Evolutionary conservation across 2,329 filamentous ascomycete species (phyloP), one percentile per base, ranked within the genome.

Genomic region (Fusarium citri): DNA sequence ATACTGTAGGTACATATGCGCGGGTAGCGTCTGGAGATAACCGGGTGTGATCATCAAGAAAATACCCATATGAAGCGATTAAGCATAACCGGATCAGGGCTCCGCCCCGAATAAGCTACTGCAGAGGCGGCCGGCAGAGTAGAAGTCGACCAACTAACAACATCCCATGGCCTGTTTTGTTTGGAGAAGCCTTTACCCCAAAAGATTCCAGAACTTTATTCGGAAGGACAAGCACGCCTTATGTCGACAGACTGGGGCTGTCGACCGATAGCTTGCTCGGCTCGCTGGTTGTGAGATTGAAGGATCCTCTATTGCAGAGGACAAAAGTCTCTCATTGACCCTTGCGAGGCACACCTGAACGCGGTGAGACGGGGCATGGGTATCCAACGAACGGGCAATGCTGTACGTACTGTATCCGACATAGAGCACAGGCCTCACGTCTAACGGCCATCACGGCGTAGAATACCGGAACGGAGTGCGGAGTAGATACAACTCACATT

Each of bases 121-220:
- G 56, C 30, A 67, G 46, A 57, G 40, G 45, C 41, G 49, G 47
- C 47, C 47, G 55, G 50, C 22, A 50, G 23, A 48, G 22, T 45
- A 22, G 30, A 20, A 45, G 20, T n/a, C 42, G 31, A 48, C 34
- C 26, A 22, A 48, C 45, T 45, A 41, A 31, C 30, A 41, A 31
- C 30, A 47, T 26, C 50, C 26, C 30, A 23, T 9, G 43, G 43
- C 30, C 37, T 34, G 37, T 31, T 49, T 22, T 40, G 22, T 64
- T 64, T 64, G 26, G 43, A 30, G 49, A 31, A 64, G 37, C 23
- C 34, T 26, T 25, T 46, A 34, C 53, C 51, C 61, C 40, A 64
- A 64, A 49, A 41, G 15, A 16, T 70, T 72, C 69, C 58, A 50
- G 69, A 67, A 65, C 55, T 22, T 56, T 63, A 43, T 48, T 34